phyloP scores from a whole-genome alignment of 2,329 filamentous ascomycete species.

The Tolypocladium amazonense region DNA sequence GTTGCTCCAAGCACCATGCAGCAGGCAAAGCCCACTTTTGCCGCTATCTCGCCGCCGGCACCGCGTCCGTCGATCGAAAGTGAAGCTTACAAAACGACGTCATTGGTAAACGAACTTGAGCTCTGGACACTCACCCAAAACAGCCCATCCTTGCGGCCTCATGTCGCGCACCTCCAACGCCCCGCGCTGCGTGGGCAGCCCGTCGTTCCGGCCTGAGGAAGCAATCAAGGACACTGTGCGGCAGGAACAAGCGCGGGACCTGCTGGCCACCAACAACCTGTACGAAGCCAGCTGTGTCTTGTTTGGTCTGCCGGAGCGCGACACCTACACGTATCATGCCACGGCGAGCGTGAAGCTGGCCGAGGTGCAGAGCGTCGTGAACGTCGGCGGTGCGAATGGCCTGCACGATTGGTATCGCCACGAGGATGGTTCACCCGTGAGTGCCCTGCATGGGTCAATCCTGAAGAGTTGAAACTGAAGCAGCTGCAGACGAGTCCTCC shows the following conservation, averaged over 20 bases:
- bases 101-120: background rate
- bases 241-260: slow-evolving; percentile 23
- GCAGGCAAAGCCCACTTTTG: background rate
- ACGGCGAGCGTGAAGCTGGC: slow-evolving; percentile 36
- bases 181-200: slow-evolving; percentile 32
- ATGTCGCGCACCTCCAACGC: slow-evolving; percentile 19
- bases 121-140: background rate
- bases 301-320: slow-evolving; percentile 31
- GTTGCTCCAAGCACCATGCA: background rate
- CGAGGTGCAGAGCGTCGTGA: slow-evolving; percentile 36
- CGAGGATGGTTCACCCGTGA: slow-evolving; percentile 22
- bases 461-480: slow-evolving; percentile 2
- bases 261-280: slow-evolving; percentile 33
- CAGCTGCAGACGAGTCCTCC: slow-evolving; percentile 32
- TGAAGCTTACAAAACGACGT: background rate
- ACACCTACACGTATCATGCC: slow-evolving; percentile 41
- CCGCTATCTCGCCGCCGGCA: background rate
- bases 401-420: slow-evolving; percentile 39
- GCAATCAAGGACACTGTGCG: slow-evolving; percentile 27
- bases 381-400: slow-evolving; percentile 31
- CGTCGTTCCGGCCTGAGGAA: slow-evolving; percentile 30
- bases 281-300: slow-evolving; percentile 31
- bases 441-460: slow-evolving; percentile 1
- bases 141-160: background rate
- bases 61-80: background rate